phyloP scores from a whole-genome alignment of 805 yeast genomes.

The Schizosaccharomyces octosporus region DNA sequence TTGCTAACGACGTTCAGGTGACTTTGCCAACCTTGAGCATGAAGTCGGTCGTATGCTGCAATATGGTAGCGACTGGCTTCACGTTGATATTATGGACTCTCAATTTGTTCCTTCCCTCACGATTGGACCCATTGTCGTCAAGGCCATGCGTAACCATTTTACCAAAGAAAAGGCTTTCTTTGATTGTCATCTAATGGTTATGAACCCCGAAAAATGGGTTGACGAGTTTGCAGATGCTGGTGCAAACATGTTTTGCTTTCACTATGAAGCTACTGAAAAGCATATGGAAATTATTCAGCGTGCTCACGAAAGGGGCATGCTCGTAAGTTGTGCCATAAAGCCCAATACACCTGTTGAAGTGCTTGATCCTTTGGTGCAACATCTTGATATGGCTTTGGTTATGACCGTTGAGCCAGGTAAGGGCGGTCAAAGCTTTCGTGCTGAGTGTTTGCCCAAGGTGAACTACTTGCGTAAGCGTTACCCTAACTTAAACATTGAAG shows the following conservation, averaged over 20 bases:
- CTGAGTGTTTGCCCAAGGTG: constrained; percentile 68
- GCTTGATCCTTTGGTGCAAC: constrained; percentile 45
- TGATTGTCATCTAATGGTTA: constrained; percentile 97
- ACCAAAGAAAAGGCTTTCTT: constrained; percentile 48
- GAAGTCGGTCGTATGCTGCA: constrained; percentile 63
- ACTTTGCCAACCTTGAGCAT: constrained; percentile 70
- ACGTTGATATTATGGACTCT: constrained; percentile 96
- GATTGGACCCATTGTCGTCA: constrained; percentile 74
- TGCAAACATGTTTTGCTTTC: constrained; percentile 90
- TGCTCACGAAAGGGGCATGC: constrained; percentile 62
- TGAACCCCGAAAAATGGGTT: constrained; percentile 81
- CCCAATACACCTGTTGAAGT: constrained; percentile 80
- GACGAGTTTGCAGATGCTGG: constrained; percentile 78
- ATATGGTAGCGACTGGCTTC: constrained; percentile 86
- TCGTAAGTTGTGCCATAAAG: constrained; percentile 81
- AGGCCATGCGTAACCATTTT: constrained; percentile 47
- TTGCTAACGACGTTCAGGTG: constrained; percentile 13
- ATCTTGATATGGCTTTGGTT: constrained; percentile 55
- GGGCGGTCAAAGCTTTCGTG: constrained; percentile 93
- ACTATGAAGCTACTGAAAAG: constrained; percentile 58
- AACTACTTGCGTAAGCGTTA: constrained; percentile 42
- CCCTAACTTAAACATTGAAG: constrained; percentile 72
- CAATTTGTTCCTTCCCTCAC: constrained; percentile 93
- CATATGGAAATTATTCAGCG: constrained; percentile 49
- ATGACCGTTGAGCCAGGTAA: constrained; percentile 86